Evolutionary conservation across 345 rosid genomes (phyloP).

Genomic region (Camelina laxa): DNA sequence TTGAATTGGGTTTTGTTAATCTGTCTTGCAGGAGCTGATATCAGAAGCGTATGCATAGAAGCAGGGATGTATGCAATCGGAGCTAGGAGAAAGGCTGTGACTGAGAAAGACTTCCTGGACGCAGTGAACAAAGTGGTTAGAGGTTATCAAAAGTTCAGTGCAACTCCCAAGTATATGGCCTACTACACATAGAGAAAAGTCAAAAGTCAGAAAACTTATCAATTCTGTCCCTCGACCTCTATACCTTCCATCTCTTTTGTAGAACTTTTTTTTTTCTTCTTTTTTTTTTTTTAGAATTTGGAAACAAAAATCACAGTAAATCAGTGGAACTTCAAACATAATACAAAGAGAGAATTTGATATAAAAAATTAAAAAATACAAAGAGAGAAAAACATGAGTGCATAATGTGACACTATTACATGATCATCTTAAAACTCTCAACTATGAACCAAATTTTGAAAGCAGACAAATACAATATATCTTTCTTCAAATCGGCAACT

Average conservation of each 20-base stretch:
- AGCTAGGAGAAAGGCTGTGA: constrained; percentile 88
- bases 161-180: constrained; percentile 94
- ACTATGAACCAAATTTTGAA: too few relatives aligned
- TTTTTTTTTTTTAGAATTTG: background rate
- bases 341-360: background rate
- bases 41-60: constrained; percentile 89
- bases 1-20: constrained; percentile 17
- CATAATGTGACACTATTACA: too few relatives aligned
- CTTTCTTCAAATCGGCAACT: too few relatives aligned
- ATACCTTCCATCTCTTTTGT: background rate
- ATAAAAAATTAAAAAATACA: background rate
- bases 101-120: constrained; percentile 92
- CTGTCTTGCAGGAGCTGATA: constrained; percentile 68
- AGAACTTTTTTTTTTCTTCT: too few relatives aligned
- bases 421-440: too few relatives aligned
- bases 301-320: background rate
- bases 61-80: constrained; percentile 97
- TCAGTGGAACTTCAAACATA: background rate
- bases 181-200: constrained; percentile 53
- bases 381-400: background rate
- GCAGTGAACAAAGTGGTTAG: constrained; percentile 98
- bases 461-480: too few relatives aligned
- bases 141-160: constrained; percentile 95
- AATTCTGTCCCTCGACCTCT: too few relatives aligned
- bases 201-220: background rate